Evolutionary conservation across 345 rosid species (phyloP).

Genomic region (Gynandropsis gynandra): DNA sequence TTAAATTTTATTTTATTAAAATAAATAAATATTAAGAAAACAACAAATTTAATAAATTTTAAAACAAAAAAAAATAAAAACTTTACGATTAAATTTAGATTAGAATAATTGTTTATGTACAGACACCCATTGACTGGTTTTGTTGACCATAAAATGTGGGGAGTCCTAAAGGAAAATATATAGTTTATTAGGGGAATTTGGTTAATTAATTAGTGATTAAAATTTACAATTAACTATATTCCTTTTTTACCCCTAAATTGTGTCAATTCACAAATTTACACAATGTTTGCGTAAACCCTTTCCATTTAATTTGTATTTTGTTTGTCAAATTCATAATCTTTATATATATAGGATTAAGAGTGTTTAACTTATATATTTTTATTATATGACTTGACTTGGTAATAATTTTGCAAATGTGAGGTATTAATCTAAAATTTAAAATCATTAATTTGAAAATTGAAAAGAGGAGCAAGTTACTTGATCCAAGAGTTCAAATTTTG

Average conservation of each 20-base stretch:
- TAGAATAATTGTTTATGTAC: conserved; percentile 8
- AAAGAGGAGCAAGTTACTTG: not conserved
- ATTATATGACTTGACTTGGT: too few species aligned
- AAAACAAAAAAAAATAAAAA: not conserved
- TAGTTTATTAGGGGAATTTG: not conserved
- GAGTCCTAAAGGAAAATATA: not conserved
- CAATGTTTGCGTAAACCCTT: too few species aligned
- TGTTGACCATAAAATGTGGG: conserved; percentile 16
- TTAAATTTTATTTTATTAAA: too few species aligned
- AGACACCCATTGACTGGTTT: conserved; percentile 21
- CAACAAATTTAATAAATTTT: not conserved
- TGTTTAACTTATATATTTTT: too few species aligned
- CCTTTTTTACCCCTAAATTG: conserved; percentile 7
- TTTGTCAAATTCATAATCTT: too few species aligned
- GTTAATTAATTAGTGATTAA: not conserved
- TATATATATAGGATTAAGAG: too few species aligned
- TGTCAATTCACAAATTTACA: too few species aligned
- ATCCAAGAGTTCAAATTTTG: conserved; percentile 17
- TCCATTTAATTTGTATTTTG: too few species aligned
- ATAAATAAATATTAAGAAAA: conserved; percentile 7
- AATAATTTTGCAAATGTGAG: too few species aligned
- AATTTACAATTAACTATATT: conserved; percentile 14
- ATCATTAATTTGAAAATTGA: not conserved
- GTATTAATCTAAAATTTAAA: too few species aligned
- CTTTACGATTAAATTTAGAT: conserved; percentile 8